phyloP scores from a whole-genome alignment of 1,284 basidiomycete genomes.

The Ganoderma lucidum region DNA sequence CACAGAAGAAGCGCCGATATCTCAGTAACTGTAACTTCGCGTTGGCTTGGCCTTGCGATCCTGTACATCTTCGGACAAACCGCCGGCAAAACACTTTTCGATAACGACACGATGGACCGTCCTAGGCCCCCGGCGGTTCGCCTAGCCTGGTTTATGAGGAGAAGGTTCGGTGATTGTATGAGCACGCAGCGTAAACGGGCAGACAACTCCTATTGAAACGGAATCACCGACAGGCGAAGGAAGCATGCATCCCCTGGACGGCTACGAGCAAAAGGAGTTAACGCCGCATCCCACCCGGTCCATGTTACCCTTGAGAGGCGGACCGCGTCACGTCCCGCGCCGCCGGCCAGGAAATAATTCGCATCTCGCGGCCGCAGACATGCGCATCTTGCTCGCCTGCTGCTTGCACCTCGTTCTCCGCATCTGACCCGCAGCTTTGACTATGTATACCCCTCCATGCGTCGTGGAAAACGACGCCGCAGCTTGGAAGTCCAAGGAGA shows the following conservation, averaged over 20 bases:
- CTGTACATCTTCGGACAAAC: slow-evolving; percentile 4
- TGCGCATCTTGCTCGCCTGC: background rate
- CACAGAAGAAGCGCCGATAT: background rate
- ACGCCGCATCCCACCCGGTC: background rate
- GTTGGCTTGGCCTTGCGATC: background rate
- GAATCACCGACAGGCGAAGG: background rate
- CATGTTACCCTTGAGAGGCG: background rate
- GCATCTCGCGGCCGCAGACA: background rate
- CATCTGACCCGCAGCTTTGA: background rate
- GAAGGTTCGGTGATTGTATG: background rate
- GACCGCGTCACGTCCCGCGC: background rate
- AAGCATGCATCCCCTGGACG: background rate
- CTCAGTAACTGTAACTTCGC: background rate
- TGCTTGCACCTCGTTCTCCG: background rate
- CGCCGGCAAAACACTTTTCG: background rate
- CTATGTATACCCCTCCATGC: slow-evolving; percentile 11
- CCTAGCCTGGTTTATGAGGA: background rate
- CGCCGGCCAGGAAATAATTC: background rate
- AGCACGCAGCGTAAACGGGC: background rate
- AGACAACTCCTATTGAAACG: background rate
- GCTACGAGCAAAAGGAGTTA: background rate
- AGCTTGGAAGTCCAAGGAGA: slow-evolving; percentile 41
- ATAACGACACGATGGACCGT: background rate
- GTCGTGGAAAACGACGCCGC: slow-evolving; percentile 39
- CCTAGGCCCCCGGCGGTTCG: background rate